phyloP scores from a whole-genome alignment of 1,284 basidiomycete species.

The Tylopilus sp. region DNA sequence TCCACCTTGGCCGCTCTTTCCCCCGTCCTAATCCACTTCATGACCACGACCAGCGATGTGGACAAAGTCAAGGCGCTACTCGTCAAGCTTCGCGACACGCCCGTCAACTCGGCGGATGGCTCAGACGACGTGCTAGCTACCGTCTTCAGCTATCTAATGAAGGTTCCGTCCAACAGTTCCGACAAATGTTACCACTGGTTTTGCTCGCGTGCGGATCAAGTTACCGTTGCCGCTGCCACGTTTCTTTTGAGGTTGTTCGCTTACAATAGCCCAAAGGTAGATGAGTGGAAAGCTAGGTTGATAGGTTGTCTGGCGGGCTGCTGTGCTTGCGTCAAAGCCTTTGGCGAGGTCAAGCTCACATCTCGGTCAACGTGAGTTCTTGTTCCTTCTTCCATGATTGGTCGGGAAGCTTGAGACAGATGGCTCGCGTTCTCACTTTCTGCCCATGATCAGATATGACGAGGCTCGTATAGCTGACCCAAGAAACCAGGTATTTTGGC shows the following conservation, averaged over 20 bases:
- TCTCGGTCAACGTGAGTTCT: slow-evolving; percentile 64
- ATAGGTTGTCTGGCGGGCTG: slow-evolving; percentile 56
- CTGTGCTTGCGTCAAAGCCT: slow-evolving; percentile 58
- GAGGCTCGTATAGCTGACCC: slow-evolving; percentile 18
- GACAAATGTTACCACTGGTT: slow-evolving; percentile 64
- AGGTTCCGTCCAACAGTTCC: slow-evolving; percentile 33
- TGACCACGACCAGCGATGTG: slow-evolving; percentile 25
- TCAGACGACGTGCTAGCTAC: slow-evolving; percentile 49
- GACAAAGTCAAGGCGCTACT: slow-evolving; percentile 45
- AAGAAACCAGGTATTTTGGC: slow-evolving; percentile 55
- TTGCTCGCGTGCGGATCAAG: slow-evolving; percentile 51
- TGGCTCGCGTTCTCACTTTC: slow-evolving; percentile 10
- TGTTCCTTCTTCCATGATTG: neutral
- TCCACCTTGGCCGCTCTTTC: neutral
- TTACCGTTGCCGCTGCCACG: slow-evolving; percentile 58
- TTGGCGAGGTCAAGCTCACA: slow-evolving; percentile 57
- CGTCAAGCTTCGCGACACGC: slow-evolving; percentile 48
- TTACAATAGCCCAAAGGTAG: slow-evolving; percentile 57
- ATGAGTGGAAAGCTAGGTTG: slow-evolving; percentile 59
- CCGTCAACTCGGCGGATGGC: slow-evolving; percentile 45
- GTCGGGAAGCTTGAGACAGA: slow-evolving; percentile 7
- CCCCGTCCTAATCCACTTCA: slow-evolving; percentile 15
- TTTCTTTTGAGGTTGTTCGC: slow-evolving; percentile 79
- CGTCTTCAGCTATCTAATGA: slow-evolving; percentile 56
- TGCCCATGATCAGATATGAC: slow-evolving; percentile 2